Percentiles rank a stretch among this genome's conserved stretches.
Conservation (phyloP, 2,329 filamentous ascomycete genomes). For the Penicillium griseofulvum region DNA sequence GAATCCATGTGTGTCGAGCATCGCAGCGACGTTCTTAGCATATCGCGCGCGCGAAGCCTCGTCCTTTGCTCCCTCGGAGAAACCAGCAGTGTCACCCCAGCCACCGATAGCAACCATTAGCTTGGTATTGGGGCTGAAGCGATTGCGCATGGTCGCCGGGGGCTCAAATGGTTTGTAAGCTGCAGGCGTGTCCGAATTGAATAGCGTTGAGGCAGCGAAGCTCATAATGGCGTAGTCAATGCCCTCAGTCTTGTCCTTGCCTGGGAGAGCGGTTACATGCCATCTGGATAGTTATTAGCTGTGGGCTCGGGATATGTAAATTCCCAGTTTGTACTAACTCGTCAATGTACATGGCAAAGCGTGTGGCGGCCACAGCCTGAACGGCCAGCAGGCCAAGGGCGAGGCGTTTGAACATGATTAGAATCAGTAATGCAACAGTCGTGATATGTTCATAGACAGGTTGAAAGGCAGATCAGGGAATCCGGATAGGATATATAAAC, state of each 20-base stretch:
- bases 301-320: not conserved
- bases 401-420: conserved; percentile 28
- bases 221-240: conserved; percentile 57
- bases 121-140: conserved; percentile 58
- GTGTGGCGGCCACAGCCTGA: conserved; percentile 29
- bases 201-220: conserved; percentile 53
- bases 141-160: conserved; percentile 50
- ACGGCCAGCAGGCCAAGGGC: conserved; percentile 31
- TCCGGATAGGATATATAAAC: not conserved
- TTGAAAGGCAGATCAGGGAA: not conserved
- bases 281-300: conserved; percentile 29
- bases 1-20: conserved; percentile 61
- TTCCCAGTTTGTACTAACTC: conserved; percentile 35
- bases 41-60: conserved; percentile 56
- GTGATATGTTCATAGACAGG: not conserved
- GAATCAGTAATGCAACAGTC: not conserved
- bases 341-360: conserved; percentile 49
- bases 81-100: conserved; percentile 68
- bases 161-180: conserved; percentile 55
- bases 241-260: conserved; percentile 35
- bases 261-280: conserved; percentile 40
- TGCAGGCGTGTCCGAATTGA: conserved; percentile 46
- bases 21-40: conserved; percentile 61
- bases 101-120: conserved; percentile 71
- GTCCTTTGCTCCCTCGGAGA: conserved; percentile 55